These are phyloP conservation scores for Ceratocystis eucalypticola DNA, from an alignment of 2,329 filamentous ascomycete genomes.

Conservation along the genomic window DNA sequence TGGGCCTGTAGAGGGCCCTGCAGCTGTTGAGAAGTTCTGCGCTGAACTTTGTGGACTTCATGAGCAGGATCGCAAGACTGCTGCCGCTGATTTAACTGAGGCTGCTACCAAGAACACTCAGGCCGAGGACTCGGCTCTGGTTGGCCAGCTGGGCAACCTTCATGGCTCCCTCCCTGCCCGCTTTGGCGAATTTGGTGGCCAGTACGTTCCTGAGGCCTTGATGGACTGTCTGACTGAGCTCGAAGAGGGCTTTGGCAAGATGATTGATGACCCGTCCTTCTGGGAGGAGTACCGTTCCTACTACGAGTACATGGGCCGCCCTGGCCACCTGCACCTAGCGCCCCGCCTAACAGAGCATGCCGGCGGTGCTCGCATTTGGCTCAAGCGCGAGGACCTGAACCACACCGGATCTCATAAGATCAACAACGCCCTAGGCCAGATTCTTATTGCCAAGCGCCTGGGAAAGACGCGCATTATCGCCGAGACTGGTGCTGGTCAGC, in stretches of 20 bases:
- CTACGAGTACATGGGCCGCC: slow-evolving; percentile 94
- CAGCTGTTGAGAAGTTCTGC: slow-evolving; percentile 67
- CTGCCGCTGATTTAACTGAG: slow-evolving; percentile 39
- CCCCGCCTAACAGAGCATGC: slow-evolving; percentile 77
- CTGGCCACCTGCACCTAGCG: slow-evolving; percentile 80
- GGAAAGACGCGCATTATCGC: slow-evolving; percentile 97
- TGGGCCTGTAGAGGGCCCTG: slow-evolving; percentile 42
- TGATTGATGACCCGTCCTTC: slow-evolving; percentile 76
- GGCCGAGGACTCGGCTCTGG: slow-evolving; percentile 45
- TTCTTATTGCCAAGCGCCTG: slow-evolving; percentile 69
- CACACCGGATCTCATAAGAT: slow-evolving; percentile 99
- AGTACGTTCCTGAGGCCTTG: slow-evolving; percentile 92
- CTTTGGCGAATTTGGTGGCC: slow-evolving; percentile 91
- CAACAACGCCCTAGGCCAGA: slow-evolving; percentile 93
- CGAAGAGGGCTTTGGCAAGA: slow-evolving; percentile 78
- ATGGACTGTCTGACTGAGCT: slow-evolving; percentile 93
- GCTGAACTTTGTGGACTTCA: slow-evolving; percentile 47
- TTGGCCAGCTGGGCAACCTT: slow-evolving; percentile 72
- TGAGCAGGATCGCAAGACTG: slow-evolving; percentile 24
- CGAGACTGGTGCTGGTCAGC: slow-evolving; percentile 92
- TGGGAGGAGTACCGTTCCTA: slow-evolving; percentile 95
- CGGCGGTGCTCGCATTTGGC: slow-evolving; percentile 88
- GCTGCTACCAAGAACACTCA: slow-evolving; percentile 51
- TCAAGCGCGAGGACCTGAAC: slow-evolving; percentile 95
- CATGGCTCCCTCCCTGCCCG: slow-evolving; percentile 70